Evolutionary conservation across 2,329 filamentous ascomycete species (phyloP).

Genomic region (Fusarium decemcellulare): DNA sequence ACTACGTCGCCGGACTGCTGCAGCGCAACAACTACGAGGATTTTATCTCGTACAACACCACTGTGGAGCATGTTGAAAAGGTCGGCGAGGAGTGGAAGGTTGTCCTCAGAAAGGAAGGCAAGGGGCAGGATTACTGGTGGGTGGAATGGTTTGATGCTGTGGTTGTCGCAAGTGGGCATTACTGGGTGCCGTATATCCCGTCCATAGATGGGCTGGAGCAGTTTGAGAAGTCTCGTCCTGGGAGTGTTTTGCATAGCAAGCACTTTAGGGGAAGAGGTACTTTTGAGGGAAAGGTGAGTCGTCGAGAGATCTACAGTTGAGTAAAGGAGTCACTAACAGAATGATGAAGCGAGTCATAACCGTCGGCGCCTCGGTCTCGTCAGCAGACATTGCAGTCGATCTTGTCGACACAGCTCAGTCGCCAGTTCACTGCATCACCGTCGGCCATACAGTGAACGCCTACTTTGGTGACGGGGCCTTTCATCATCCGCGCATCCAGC

Average conservation of each 20-base stretch:
- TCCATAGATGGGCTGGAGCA: constrained; percentile 62
- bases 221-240: constrained; percentile 61
- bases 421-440: constrained; percentile 66
- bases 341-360: constrained; percentile 67
- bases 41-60: constrained; percentile 69
- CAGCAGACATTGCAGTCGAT: constrained; percentile 72
- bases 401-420: constrained; percentile 60
- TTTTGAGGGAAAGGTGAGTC: constrained; percentile 61
- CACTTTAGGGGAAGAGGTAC: constrained; percentile 63
- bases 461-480: constrained; percentile 74
- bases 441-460: constrained; percentile 63
- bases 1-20: constrained; percentile 68
- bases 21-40: constrained; percentile 67
- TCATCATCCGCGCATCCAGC: constrained; percentile 66
- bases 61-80: constrained; percentile 72
- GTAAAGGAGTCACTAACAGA: neutral
- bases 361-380: constrained; percentile 76
- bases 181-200: constrained; percentile 70
- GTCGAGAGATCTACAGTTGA: rapidly evolving
- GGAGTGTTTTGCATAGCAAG: constrained; percentile 69
- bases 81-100: constrained; percentile 65
- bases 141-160: constrained; percentile 73
- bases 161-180: constrained; percentile 73
- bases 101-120: constrained; percentile 58
- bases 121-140: constrained; percentile 71